phyloP scores from a whole-genome alignment of 2,329 filamentous ascomycete species.

The Microdochium paspali region DNA sequence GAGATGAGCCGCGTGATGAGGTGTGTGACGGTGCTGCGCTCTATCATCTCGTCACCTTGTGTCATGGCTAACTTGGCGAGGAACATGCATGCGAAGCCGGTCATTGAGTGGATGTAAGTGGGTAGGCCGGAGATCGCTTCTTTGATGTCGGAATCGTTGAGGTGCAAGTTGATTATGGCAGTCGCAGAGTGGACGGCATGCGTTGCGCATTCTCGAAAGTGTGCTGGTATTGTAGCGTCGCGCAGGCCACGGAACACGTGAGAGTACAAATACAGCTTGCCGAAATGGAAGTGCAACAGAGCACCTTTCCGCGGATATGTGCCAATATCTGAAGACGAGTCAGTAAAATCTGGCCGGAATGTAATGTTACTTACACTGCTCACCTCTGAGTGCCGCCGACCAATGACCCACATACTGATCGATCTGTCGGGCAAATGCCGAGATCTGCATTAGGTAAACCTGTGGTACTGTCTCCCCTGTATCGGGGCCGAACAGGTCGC shows the following conservation, averaged over 20 bases:
- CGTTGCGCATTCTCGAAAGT: constrained; percentile 22
- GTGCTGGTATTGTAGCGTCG: constrained; percentile 20
- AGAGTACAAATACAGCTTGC: constrained; percentile 30
- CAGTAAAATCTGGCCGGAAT: constrained; percentile 15
- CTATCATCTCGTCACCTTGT: constrained; percentile 26
- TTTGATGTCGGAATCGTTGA: constrained; percentile 30
- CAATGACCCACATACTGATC: constrained; percentile 27
- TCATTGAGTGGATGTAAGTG: constrained; percentile 42
- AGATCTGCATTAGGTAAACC: constrained; percentile 37
- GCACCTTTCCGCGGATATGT: constrained; percentile 27
- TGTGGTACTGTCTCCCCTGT: constrained; percentile 39
- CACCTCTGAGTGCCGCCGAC: constrained; percentile 19
- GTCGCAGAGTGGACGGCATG: constrained; percentile 27
- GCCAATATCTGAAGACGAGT: constrained; percentile 24
- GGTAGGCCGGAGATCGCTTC: constrained; percentile 33
- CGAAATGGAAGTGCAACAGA: constrained; percentile 29
- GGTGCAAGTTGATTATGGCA: constrained; percentile 31
- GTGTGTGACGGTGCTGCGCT: constrained; percentile 23
- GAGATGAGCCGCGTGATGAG: constrained; percentile 26
- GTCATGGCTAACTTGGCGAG: constrained; percentile 36
- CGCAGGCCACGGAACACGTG: constrained; percentile 28
- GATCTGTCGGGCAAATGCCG: constrained; percentile 20
- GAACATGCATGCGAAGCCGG: constrained; percentile 42
- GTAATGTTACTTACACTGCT: no score
- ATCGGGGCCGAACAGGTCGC: constrained; percentile 46